Evolutionary conservation across 1,284 basidiomycete species (phyloP), one percentile per base, ranked within the genome.

Genomic region (Ceratobasidium theobromae): DNA sequence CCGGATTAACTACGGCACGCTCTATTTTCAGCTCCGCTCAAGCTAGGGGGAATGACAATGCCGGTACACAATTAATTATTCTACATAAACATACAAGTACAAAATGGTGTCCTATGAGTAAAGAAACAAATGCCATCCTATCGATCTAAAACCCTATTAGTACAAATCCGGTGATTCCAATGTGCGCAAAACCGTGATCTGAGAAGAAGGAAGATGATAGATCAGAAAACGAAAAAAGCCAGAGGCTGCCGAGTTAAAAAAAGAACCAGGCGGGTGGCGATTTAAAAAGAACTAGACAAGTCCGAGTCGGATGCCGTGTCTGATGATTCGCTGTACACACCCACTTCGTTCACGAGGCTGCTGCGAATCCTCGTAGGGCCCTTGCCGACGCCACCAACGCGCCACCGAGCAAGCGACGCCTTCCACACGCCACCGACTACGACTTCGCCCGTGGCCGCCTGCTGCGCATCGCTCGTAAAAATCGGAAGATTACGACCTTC

Each of bases 391-490:
- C 55, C 55, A 49, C 55, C 55, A 32, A 60, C 45, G 30, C 55
- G 55, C 55, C 55, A 60, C 55, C 55, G 43, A 2, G 43, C 41
- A 21, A 60, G 55, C n/a, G 55, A 48, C 2, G 55, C 55, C 30
- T 60, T 60, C 55, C 55, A 60, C 8, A 60, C 55, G 3, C 55
- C 55, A 35, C 55, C 55, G 9, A 60, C 55, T 8, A 60, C 53
- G 45, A 60, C 48, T 43, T 60, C 55, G 9, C 55, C 55, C 18
- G 55, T 60, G 5, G 27, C 45, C n/a, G 55, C 55, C 45, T 60
- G 55, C 43, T 48, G 55, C 55, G 46, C 55, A 28, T 60, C 55
- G 43, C 55, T 60, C 55, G 55, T 60, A 21, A 60, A 60, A 16
- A 60, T 60, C 14, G 55, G 55, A 11, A 60, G 30, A 30, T 60